A percentile compares a stretch with the other conserved stretches of the same genome.
Evolutionary conservation across 1,284 basidiomycete species (phyloP).

Genomic region (Sporisorium reilianum): DNA sequence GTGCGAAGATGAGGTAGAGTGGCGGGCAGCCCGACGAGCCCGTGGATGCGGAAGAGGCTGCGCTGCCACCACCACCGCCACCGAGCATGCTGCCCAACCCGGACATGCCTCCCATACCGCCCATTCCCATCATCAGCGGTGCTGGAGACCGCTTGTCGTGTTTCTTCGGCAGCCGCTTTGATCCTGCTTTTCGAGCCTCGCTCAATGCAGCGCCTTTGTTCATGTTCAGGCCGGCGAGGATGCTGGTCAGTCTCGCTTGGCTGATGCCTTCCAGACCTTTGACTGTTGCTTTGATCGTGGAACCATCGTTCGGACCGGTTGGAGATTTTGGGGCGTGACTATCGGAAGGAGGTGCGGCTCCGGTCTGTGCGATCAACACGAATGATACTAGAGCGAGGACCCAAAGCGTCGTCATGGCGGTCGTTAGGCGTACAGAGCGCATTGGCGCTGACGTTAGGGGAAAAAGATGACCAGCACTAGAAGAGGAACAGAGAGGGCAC

Average conservation of each 20-base stretch:
- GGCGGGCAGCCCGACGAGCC: slow-evolving; percentile 23
- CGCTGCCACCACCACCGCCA: not conserved
- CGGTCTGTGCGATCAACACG: not conserved
- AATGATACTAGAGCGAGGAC: not conserved
- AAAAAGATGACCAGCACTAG: too few relatives aligned
- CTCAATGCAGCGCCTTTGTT: not conserved
- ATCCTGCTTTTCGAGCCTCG: not conserved
- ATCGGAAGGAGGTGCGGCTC: not conserved
- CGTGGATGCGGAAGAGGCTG: not conserved
- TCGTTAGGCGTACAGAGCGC: not conserved
- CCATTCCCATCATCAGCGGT: slow-evolving; percentile 10
- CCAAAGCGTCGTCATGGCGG: not conserved
- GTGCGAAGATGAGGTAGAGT: slow-evolving; percentile 39
- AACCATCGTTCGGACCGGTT: too few relatives aligned
- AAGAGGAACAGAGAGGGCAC: not conserved
- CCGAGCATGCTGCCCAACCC: slow-evolving; percentile 3
- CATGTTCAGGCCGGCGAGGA: not conserved
- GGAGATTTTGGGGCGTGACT: too few relatives aligned
- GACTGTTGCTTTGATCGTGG: not conserved
- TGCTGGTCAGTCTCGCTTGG: not conserved
- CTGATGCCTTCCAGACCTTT: not conserved
- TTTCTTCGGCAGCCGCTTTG: not conserved
- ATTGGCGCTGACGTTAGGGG: not conserved
- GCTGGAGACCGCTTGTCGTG: not conserved
- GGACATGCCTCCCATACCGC: slow-evolving; percentile 5